Conservation (phyloP, 345 rosid genomes). For the Theobroma cacao region DNA sequence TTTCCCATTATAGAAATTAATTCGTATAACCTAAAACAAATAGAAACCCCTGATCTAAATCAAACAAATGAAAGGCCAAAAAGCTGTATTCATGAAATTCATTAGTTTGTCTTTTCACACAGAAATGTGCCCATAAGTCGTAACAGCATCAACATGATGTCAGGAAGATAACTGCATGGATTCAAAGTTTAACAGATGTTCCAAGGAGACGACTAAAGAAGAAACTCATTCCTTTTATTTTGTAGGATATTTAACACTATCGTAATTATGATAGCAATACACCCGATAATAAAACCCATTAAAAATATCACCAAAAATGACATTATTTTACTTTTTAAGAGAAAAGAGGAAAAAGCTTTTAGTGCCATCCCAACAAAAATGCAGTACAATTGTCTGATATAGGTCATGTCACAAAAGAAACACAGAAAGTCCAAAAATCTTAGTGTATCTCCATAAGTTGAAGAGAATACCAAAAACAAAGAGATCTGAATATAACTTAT, state of each 20-base stretch:
- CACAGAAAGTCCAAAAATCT: too few relatives aligned
- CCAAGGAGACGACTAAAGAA: not conserved
- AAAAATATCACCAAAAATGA: too few relatives aligned
- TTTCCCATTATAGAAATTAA: not conserved
- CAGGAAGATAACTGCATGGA: not conserved
- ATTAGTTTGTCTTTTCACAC: not conserved
- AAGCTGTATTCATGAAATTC: not conserved
- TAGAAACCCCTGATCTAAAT: not conserved
- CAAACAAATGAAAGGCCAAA: not conserved
- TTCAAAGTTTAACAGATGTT: not conserved
- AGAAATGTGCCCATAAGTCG: not conserved
- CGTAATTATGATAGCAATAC: not conserved
- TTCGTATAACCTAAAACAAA: not conserved
- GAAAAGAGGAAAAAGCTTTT: too few relatives aligned
- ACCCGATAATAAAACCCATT: not conserved
- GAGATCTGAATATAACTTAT: not conserved
- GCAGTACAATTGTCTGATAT: too few relatives aligned
- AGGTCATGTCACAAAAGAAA: too few relatives aligned
- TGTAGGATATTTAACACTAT: not conserved
- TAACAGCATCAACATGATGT: not conserved
- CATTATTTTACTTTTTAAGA: too few relatives aligned
- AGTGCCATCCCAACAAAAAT: too few relatives aligned
- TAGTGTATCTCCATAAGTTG: not conserved
- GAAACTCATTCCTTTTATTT: not conserved
- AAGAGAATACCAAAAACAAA: not conserved